A percentile compares a stretch with the other conserved stretches of the same genome.
phyloP scores from a whole-genome alignment of 495 filamentous ascomycete genomes.

The Penicillium cosmopolitanum region DNA sequence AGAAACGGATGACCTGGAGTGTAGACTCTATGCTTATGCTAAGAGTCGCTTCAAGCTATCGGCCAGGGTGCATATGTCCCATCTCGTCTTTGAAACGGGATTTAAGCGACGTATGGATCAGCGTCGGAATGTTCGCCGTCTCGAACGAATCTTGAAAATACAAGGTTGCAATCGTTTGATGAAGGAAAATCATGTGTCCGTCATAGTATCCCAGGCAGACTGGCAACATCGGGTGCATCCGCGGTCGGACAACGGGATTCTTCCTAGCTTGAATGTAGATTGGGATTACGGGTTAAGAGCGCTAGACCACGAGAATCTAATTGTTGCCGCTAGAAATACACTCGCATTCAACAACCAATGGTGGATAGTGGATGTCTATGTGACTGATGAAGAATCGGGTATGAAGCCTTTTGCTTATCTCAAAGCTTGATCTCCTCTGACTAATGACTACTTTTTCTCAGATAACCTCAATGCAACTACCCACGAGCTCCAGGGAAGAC shows the following conservation, averaged over 20 bases:
- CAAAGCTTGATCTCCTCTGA: too few species aligned
- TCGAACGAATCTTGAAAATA: slow-evolving; percentile 1
- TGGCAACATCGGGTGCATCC: slow-evolving; percentile 1
- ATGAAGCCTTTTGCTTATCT: not conserved
- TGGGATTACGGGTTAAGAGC: slow-evolving; percentile 4
- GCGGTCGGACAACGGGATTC: not conserved
- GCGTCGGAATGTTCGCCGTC: not conserved
- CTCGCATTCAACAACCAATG: slow-evolving; percentile 10
- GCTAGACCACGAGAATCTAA: slow-evolving; percentile 18
- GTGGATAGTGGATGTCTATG: slow-evolving; percentile 24
- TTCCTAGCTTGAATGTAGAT: slow-evolving; percentile 4
- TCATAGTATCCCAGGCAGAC: not conserved
- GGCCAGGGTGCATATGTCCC: slow-evolving; percentile 6
- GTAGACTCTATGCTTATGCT: not conserved
- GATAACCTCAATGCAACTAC: not conserved
- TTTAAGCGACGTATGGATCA: slow-evolving; percentile 5
- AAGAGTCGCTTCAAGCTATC: slow-evolving; percentile 1
- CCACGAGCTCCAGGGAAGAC: slow-evolving; percentile 1
- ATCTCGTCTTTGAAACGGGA: slow-evolving; percentile 1
- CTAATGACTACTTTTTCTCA: not conserved
- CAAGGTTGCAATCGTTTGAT: slow-evolving; percentile 9
- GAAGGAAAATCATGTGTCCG: slow-evolving; percentile 6
- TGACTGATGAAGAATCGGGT: slow-evolving; percentile 9
- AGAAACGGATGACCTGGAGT: not conserved
- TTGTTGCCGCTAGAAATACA: slow-evolving; percentile 7